Base-by-base conservation (phyloP, 495 filamentous ascomycete genomes). In the Articulospora tetracladia region DNA sequence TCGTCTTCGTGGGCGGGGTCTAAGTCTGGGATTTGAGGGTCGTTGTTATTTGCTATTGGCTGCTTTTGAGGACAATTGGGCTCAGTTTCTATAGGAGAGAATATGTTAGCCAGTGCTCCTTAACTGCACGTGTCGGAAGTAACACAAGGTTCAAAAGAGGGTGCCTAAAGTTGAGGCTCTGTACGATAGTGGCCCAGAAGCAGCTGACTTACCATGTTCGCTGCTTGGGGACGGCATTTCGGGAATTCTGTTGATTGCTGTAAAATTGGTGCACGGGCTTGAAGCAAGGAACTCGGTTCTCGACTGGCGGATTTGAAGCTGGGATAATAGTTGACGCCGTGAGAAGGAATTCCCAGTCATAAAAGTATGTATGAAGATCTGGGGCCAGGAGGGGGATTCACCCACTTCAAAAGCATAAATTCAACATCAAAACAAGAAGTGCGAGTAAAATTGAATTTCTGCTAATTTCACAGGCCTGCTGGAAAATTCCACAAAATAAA, bases 41-140 rank as follows among this genome's bases (percentile, higher is more conserved):
- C 19, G 1, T 44, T n/a, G n/a, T n/a, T n/a, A n/a, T 44, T 44
- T 44, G 15, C 39, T 44, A 3, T 19, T n/a, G 39, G 8, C n/a
- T 12, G 11, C 17, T 44, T 3, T 44, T 44, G 39, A 19, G 39
- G 3, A n/a, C 25, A 11, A 4, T 7, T 24, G 8, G 17, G 25
- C 3, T 25, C 17, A 50, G 2, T 24, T 24, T 25, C 47, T 50
- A 50, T 50, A 36, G n/a, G 41, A 36, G 10, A 55, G 22, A n/a
- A 39, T 27, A 41, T 34, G 32, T 61, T 50, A 61, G 59, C 53
- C 49, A 20, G 27, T 61, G 52, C 22, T 28, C 59, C 25, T 36
- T 34, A 55, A 59, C 57, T 59, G 57, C 57, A 39, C 46, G 47
- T 50, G 47, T 3, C 11, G 39, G n/a, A n/a, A n/a, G n/a, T n/a